Percentiles rank a stretch among this genome's conserved stretches.
phyloP scores from a whole-genome alignment of 768 basidiomycete species.

The Hygrophorus pudorinus region DNA sequence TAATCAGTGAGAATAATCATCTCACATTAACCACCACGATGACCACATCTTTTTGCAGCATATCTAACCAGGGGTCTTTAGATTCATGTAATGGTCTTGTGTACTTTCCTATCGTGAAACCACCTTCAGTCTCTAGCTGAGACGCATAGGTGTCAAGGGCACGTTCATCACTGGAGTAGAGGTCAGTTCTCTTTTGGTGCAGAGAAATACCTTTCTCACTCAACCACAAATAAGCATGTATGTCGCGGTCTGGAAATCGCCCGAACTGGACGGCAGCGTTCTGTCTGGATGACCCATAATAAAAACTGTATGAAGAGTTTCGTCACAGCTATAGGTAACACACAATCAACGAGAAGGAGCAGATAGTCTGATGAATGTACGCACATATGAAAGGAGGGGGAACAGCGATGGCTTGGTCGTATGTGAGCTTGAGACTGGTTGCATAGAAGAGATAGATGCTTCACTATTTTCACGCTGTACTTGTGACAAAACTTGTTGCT shows the following conservation, averaged over 20 bases:
- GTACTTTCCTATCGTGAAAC: slow-evolving; percentile 18
- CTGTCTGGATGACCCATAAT: slow-evolving; percentile 19
- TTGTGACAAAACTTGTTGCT: slow-evolving; percentile 21
- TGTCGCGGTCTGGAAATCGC: slow-evolving; percentile 12
- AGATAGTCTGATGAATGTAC: not conserved
- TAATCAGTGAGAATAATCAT: slow-evolving; percentile 4
- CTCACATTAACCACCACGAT: slow-evolving; percentile 32
- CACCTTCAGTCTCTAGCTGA: slow-evolving; percentile 13
- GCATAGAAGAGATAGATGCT: not conserved
- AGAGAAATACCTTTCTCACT: slow-evolving; percentile 15
- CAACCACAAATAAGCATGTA: slow-evolving; percentile 22
- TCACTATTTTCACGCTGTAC: slow-evolving; percentile 30
- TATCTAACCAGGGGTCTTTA: slow-evolving; percentile 16
- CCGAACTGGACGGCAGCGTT: slow-evolving; percentile 12
- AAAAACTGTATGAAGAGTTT: slow-evolving; percentile 19
- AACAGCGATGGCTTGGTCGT: slow-evolving; percentile 22
- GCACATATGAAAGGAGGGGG: slow-evolving; percentile 21
- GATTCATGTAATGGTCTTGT: slow-evolving; percentile 15
- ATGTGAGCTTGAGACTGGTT: slow-evolving; percentile 4
- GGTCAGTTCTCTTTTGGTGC: not conserved
- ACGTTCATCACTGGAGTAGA: slow-evolving; percentile 13
- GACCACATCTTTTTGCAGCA: slow-evolving; percentile 25
- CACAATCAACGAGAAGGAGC: not conserved
- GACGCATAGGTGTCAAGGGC: slow-evolving; percentile 13
- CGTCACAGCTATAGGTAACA: slow-evolving; percentile 16